Evolutionary conservation across 2,329 filamentous ascomycete species (phyloP), one percentile per base, ranked within the genome.

Genomic region (Epichloe glyceriae): DNA sequence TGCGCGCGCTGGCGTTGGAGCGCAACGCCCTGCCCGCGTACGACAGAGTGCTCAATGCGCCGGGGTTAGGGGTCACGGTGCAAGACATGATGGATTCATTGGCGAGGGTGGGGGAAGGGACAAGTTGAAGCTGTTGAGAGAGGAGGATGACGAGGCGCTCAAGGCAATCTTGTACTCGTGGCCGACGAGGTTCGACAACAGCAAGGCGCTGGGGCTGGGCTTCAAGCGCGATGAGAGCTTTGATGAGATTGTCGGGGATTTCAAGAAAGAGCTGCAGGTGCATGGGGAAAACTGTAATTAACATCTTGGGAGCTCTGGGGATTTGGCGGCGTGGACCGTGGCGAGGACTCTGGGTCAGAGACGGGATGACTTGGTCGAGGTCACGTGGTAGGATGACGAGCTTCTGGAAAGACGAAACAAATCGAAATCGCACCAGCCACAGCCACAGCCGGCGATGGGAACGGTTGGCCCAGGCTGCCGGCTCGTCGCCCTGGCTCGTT

Each of bases 91-190:
- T 76, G 54, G 69, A 74, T 54, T 71, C 73, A 2, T 55, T 77
- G 54, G 68, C 69, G 52, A 61, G 64, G 50, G 64, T 76, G 35
- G 73, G 71, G 74, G 74, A 0, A 57, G 64, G 54, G 67, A 73
- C 49, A 65, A 65, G 50, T 58, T 70, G 49, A 61, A 57, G 14
- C 61, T 72, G 46, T 64, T 76, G 37, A 67, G 69, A 50, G 55
- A 77, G 60, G 68, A 69, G 57, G 69, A 69, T 43, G 72, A 76
- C 54, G 64, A 67, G 48, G 64, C 65, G 44, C 61, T 73, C 33
- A 70, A 74, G 60, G 63, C 63, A 45, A 75, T 78, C 53, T 70
- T 78, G 48, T 68, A 70, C 50, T 70, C 68, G n/a, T 78, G 74
- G 74, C 73, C 74, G 26, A 65, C 71, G 26, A 64, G 64, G 35